Percentiles rank a stretch among this genome's conserved stretches.
These are phyloP conservation scores for Yamadazyma songkhlaensis DNA, from an alignment of 1,139 yeast species.

Conservation along the genomic window DNA sequence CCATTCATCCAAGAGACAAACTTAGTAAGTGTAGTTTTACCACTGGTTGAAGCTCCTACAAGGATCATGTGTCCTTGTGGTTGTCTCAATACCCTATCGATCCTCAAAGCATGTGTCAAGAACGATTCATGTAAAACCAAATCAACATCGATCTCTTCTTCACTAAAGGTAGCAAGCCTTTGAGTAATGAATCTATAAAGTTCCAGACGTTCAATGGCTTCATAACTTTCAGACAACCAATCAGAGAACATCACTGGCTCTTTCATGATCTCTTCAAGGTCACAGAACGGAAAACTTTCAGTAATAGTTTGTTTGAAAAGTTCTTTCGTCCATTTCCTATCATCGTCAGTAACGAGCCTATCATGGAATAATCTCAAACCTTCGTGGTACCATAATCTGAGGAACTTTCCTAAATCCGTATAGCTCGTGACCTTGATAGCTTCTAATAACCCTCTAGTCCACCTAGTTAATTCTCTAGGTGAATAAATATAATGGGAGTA, in stretches of 20 bases:
- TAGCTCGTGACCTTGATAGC: constrained; percentile 44
- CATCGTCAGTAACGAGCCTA: constrained; percentile 51
- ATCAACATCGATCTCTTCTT: constrained; percentile 65
- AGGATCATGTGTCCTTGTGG: constrained; percentile 88
- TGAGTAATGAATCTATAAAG: constrained; percentile 58
- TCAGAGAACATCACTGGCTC: constrained; percentile 64
- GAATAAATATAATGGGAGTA: constrained; percentile 72
- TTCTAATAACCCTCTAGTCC: constrained; percentile 75
- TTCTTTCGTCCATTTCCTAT: constrained; percentile 50
- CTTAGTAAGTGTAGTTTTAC: constrained; percentile 71
- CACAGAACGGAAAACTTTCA: constrained; percentile 47
- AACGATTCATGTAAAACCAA: constrained; percentile 69
- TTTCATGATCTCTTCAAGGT: constrained; percentile 30
- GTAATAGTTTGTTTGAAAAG: constrained; percentile 38
- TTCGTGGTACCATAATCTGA: constrained; percentile 81
- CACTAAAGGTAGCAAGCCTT: constrained; percentile 69
- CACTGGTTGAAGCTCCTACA: constrained; percentile 84
- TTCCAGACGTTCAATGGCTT: constrained; percentile 50
- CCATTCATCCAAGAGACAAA: constrained; percentile 96
- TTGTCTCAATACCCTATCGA: constrained; percentile 80
- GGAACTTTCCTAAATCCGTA: constrained; percentile 39
- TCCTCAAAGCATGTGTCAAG: constrained; percentile 70
- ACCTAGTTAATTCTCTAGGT: constrained; percentile 89
- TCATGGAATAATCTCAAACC: constrained; percentile 76
- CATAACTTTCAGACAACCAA: constrained; percentile 70